These are phyloP conservation scores for Barnettozyma hawaiiensis DNA, from an alignment of 1,139 yeast genomes.

Conservation along the genomic window DNA sequence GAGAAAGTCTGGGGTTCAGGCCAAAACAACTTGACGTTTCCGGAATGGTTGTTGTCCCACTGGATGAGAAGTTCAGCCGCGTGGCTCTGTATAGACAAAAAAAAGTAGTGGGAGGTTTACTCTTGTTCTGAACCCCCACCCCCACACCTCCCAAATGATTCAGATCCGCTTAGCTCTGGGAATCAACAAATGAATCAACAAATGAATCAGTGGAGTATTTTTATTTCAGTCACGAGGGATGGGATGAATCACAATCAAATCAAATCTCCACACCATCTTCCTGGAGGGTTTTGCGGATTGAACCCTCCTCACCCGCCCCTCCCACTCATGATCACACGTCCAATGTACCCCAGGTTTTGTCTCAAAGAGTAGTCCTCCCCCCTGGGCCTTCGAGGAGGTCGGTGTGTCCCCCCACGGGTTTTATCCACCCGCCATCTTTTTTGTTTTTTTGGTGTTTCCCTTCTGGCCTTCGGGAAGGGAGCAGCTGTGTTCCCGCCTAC, in stretches of 20 bases:
- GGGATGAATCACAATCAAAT: no score
- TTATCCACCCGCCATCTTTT: not conserved
- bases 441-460: not conserved
- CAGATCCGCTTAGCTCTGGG: not conserved
- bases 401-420: slow-evolving; percentile 5
- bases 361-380: not conserved
- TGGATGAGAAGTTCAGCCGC: not conserved
- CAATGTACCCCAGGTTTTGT: slow-evolving; percentile 7
- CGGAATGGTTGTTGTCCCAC: not conserved
- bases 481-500: no score
- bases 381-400: no score
- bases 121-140: not conserved
- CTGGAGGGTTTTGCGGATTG: no score
- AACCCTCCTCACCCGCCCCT: no score
- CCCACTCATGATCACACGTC: slow-evolving; percentile 1
- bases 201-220: not conserved
- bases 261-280: no score
- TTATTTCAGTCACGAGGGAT: no score
- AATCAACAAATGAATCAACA: not conserved
- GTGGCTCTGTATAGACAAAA: no score
- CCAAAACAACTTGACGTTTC: not conserved
- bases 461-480: not conserved
- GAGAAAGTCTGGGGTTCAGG: not conserved
- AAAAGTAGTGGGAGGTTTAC: not conserved
- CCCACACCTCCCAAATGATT: no score